phyloP scores from a whole-genome alignment of 352 stramenopile genomes.

The Phytopythium vexans region DNA sequence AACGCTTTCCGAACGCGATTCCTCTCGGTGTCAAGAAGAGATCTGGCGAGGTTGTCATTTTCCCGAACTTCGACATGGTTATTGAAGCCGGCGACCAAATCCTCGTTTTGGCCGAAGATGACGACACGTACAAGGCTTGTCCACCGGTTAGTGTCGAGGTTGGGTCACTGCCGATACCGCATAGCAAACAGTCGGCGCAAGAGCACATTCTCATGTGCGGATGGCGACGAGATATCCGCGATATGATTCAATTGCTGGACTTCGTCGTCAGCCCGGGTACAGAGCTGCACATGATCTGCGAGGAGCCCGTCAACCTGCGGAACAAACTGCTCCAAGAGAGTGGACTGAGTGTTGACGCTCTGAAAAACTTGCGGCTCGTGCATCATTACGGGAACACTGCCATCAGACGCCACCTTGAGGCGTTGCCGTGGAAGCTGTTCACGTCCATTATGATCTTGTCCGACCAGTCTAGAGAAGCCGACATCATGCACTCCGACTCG shows the following conservation, averaged over 20 bases:
- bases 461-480: slow-evolving; percentile 59
- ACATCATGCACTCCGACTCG: slow-evolving; percentile 87
- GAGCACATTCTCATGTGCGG: slow-evolving; percentile 86
- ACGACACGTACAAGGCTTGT: slow-evolving; percentile 83
- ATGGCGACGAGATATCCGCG: slow-evolving; percentile 86
- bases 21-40: slow-evolving; percentile 73
- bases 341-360: slow-evolving; percentile 37
- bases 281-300: slow-evolving; percentile 82
- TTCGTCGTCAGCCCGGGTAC: slow-evolving; percentile 53
- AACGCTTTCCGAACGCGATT: slow-evolving; percentile 79
- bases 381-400: slow-evolving; percentile 82
- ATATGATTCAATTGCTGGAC: slow-evolving; percentile 87
- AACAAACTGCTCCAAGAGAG: slow-evolving; percentile 61
- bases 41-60: slow-evolving; percentile 59
- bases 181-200: slow-evolving; percentile 15
- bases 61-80: slow-evolving; percentile 26
- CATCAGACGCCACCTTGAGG: slow-evolving; percentile 67
- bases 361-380: slow-evolving; percentile 55
- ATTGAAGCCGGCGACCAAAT: slow-evolving; percentile 64
- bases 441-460: slow-evolving; percentile 85
- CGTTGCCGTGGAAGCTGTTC: slow-evolving; percentile 60
- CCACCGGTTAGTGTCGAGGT: slow-evolving; percentile 31
- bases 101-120: slow-evolving; percentile 83
- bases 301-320: slow-evolving; percentile 60
- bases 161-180: slow-evolving; percentile 22